Evolutionary conservation across 768 basidiomycete genomes (phyloP).

Genomic region (Naganishia friedmannii): DNA sequence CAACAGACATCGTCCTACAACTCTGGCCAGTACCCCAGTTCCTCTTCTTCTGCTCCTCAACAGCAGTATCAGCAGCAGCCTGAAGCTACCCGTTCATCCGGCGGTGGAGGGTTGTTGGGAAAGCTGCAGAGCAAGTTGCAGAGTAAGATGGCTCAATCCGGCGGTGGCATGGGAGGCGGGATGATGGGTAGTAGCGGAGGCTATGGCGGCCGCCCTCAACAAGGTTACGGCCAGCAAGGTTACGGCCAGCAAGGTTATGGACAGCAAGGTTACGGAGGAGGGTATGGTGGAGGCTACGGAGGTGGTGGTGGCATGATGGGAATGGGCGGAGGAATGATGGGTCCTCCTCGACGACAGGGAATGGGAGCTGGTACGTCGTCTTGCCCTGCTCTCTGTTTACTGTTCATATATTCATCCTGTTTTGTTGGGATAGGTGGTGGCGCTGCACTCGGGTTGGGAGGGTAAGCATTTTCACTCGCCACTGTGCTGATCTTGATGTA

Average conservation of each 20-base stretch:
- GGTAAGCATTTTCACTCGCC: not conserved
- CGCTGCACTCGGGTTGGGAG: constrained; percentile 25
- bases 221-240: constrained; percentile 24
- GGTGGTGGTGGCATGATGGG: constrained; percentile 16
- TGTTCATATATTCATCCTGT: not conserved
- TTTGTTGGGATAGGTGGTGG: constrained; percentile 16
- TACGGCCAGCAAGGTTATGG: constrained; percentile 10
- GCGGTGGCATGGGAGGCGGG: constrained; percentile 8
- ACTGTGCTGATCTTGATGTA: not conserved
- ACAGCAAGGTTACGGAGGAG: not conserved
- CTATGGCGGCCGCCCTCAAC: not conserved
- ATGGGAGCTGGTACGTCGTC: constrained; percentile 20
- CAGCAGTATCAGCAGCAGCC: not conserved
- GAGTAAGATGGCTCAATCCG: not conserved
- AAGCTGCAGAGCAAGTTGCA: constrained; percentile 25
- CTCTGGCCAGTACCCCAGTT: not conserved
- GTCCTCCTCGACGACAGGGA: constrained; percentile 9
- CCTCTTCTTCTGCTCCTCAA: not conserved
- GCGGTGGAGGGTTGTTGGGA: constrained; percentile 19
- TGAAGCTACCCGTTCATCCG: not conserved
- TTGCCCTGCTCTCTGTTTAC: not conserved
- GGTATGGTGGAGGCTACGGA: not conserved
- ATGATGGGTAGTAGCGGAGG: constrained; percentile 20
- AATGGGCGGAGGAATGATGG: constrained; percentile 14
- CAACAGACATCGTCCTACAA: constrained; percentile 10